Percentiles rank a stretch among this genome's conserved stretches.
These are phyloP conservation scores for Chrysopogon serrulatus DNA, from an alignment of 176 grass and related monocot genomes.

Conservation along the genomic window DNA sequence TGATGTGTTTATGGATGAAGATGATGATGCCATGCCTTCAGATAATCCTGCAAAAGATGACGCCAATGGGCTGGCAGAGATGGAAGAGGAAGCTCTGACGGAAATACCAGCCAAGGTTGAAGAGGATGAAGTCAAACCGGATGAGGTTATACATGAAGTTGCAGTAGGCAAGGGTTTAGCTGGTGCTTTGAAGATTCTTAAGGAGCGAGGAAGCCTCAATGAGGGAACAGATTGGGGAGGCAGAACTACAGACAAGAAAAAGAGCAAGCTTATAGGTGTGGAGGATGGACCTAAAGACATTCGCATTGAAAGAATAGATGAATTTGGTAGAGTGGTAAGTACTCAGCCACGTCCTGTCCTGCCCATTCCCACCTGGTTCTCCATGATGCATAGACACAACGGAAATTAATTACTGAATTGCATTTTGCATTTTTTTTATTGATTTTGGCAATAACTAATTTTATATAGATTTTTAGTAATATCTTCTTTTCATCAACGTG, in stretches of 20 bases:
- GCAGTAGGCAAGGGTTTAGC: conserved; percentile 80
- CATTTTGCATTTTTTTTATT: background rate
- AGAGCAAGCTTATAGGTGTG: conserved; percentile 78
- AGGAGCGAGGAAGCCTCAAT: conserved; percentile 72
- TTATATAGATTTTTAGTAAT: background rate
- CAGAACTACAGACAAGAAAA: conserved; percentile 90
- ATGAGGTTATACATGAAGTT: conserved; percentile 76
- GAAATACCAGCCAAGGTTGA: conserved; percentile 28
- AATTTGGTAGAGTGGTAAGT: conserved; percentile 93
- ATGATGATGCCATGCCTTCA: conserved; percentile 43
- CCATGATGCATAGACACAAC: background rate
- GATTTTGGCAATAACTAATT: background rate
- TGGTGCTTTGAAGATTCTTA: conserved; percentile 73
- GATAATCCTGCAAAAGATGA: conserved; percentile 38
- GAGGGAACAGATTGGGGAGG: conserved; percentile 90
- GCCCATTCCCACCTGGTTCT: background rate
- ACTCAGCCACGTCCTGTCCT: background rate
- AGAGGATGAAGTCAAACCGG: conserved; percentile 53
- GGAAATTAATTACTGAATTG: background rate
- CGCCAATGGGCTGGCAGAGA: conserved; percentile 19
- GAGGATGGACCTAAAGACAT: conserved; percentile 84
- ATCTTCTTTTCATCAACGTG: background rate
- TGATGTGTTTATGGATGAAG: conserved; percentile 89
- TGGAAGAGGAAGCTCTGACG: conserved; percentile 34
- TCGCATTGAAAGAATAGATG: conserved; percentile 76